phyloP scores from a whole-genome alignment of 2,329 filamentous ascomycete genomes.

The Monosporascus cannonballus region DNA sequence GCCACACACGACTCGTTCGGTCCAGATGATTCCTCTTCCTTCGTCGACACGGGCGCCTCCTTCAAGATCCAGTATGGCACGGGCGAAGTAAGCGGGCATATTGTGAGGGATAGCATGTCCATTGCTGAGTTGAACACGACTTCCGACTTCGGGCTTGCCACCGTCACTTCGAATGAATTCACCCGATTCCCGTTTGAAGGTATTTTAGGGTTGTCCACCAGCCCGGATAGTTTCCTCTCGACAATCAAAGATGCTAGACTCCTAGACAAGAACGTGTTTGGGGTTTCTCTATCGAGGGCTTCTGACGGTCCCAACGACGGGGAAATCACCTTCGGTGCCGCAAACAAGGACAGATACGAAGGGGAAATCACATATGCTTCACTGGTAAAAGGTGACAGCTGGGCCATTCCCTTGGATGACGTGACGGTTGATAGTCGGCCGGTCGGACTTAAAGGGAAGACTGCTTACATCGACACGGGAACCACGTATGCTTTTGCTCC shows the following conservation, averaged over 20 bases:
- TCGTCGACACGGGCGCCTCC: slow-evolving; percentile 42
- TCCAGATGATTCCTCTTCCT: slow-evolving; percentile 56
- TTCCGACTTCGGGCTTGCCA: slow-evolving; percentile 68
- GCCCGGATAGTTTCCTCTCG: slow-evolving; percentile 62
- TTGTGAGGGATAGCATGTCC: slow-evolving; percentile 60
- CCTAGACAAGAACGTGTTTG: slow-evolving; percentile 60
- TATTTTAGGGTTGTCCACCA: slow-evolving; percentile 72
- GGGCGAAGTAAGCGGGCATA: slow-evolving; percentile 61
- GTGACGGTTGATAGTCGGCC: slow-evolving; percentile 55
- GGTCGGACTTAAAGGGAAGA: slow-evolving; percentile 47
- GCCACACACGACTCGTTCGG: slow-evolving; percentile 65
- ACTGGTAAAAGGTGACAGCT: slow-evolving; percentile 45
- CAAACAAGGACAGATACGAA: slow-evolving; percentile 59
- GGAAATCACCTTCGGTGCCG: slow-evolving; percentile 69
- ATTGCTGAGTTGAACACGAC: slow-evolving; percentile 60
- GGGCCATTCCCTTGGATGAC: slow-evolving; percentile 67
- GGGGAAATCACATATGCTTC: slow-evolving; percentile 64
- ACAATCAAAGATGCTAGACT: slow-evolving; percentile 49
- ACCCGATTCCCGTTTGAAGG: slow-evolving; percentile 77
- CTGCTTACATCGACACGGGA: slow-evolving; percentile 76
- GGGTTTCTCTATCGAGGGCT: slow-evolving; percentile 62
- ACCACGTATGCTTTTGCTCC: slow-evolving; percentile 76
- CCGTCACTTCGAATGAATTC: slow-evolving; percentile 68
- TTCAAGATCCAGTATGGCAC: slow-evolving; percentile 74
- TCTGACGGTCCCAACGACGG: slow-evolving; percentile 63